These are phyloP conservation scores for Diutina rugosa DNA, from an alignment of 1,139 yeast species.

Conservation along the genomic window DNA sequence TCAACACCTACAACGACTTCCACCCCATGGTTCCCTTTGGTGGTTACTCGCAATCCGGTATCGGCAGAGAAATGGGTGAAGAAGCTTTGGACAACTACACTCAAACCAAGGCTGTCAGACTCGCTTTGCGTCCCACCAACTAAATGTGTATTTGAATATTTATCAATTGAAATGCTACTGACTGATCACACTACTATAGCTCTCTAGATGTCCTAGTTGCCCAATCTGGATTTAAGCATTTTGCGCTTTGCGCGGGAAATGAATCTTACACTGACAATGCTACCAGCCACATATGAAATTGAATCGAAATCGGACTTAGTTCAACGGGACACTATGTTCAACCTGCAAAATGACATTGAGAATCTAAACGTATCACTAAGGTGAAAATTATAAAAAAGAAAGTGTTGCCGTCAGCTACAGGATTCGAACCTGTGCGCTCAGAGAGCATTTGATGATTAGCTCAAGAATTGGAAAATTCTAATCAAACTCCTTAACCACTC, in stretches of 20 bases:
- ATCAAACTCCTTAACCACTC: not conserved
- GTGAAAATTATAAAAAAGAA: too few species aligned
- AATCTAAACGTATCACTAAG: too few species aligned
- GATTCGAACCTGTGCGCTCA: not conserved
- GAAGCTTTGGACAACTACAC: slow-evolving; percentile 78
- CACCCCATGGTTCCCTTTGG: slow-evolving; percentile 76
- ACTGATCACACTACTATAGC: not conserved
- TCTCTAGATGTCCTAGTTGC: not conserved
- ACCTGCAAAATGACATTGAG: too few species aligned
- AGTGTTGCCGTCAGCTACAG: not conserved
- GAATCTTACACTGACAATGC: not conserved
- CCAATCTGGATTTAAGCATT: not conserved
- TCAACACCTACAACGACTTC: slow-evolving; percentile 77
- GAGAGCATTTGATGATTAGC: not conserved
- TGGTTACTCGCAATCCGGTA: slow-evolving; percentile 79
- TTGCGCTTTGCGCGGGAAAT: not conserved
- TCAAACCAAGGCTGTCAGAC: slow-evolving; percentile 71
- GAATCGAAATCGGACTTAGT: too few species aligned
- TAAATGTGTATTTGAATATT: not conserved
- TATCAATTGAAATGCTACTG: not conserved
- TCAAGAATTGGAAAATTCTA: not conserved
- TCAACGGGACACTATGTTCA: too few species aligned
- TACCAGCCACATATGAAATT: too few species aligned
- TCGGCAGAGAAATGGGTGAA: slow-evolving; percentile 86
- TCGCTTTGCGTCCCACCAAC: slow-evolving; percentile 11